Base-by-base conservation (phyloP, 225 moss, liverwort and hornwort genomes). In the Anthoceros angustus region DNA sequence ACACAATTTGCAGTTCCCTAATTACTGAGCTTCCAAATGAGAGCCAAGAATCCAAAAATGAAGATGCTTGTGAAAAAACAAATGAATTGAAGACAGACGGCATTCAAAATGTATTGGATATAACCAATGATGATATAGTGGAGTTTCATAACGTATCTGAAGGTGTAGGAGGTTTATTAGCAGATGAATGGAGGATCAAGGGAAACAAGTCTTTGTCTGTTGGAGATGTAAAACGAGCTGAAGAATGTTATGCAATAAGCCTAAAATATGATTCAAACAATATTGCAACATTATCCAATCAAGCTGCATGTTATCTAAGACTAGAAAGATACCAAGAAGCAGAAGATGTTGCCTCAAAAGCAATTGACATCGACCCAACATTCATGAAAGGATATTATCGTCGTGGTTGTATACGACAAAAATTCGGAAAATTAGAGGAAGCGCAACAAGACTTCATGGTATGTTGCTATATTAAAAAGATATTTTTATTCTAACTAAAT, bases 391-490 rank as follows among this genome's bases (percentile, higher is more conserved):
- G 76, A 16, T 79, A 68, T 5, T 79, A 73, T 70, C 64, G 43
- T 0, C 67, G 76, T 0, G 76, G 70, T 10, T 49, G 76, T 41
- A 72, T 72, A 39, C 65, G 68, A 0, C 45, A 20, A 39, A 64
- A 45, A 4, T 32, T 72, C 0, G 70, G 66, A 0, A 71, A 70
- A 15, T 60, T 74, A 24, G 15, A 74, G 66, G 72, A 55, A 68
- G 74, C 79, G 63, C 72, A 72, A 67, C 5, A 14, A 12, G 74
- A 79, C 4, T 77, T 82, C 67, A 46, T 79, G 76, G 79, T 82
- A 66, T 62, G 55, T 18, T 21, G 23, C 9, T 10, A 43, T 3
- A 3, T 15, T 43, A 15, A 0, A 5, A 7, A 20, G 23, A 55
- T 1, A 23, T 55, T 0, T 20, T 5, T 55, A 20, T 20, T 7